Percentiles rank a stretch among this genome's conserved stretches.
Conservation (phyloP, 2,329 filamentous ascomycete genomes). For the Aspergillus vadensis region DNA sequence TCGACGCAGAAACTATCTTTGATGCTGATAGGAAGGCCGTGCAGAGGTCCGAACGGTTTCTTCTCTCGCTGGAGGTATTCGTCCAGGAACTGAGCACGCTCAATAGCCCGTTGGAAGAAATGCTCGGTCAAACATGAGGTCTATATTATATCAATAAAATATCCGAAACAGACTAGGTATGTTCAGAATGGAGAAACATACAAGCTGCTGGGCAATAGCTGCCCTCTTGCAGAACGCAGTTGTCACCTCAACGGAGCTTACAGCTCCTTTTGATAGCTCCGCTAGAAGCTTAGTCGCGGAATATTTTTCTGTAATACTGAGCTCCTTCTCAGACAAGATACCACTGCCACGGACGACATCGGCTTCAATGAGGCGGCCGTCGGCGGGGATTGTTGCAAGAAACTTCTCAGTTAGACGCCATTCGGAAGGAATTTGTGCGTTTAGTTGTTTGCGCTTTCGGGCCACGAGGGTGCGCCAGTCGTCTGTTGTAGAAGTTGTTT, state of each 20-base stretch:
- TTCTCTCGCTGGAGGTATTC: slow-evolving; percentile 43
- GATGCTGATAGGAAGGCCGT: slow-evolving; percentile 62
- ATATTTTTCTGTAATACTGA: slow-evolving; percentile 51
- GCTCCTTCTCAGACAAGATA: slow-evolving; percentile 49
- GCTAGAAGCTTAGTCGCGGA: slow-evolving; percentile 36
- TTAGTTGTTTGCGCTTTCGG: slow-evolving; percentile 29
- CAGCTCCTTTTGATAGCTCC: slow-evolving; percentile 26
- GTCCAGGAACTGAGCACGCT: slow-evolving; percentile 53
- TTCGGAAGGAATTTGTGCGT: slow-evolving; percentile 34
- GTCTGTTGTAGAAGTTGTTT: background rate
- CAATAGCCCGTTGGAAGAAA: slow-evolving; percentile 54
- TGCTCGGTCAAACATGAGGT: slow-evolving; percentile 56
- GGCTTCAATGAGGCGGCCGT: slow-evolving; percentile 15
- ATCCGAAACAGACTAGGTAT: background rate
- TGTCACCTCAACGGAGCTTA: slow-evolving; percentile 46
- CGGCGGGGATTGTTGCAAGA: slow-evolving; percentile 5
- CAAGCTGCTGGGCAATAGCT: slow-evolving; percentile 39
- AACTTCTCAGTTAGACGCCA: slow-evolving; percentile 31
- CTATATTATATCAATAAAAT: background rate
- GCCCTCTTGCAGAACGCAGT: slow-evolving; percentile 49
- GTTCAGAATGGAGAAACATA: background rate
- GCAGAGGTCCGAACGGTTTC: slow-evolving; percentile 58
- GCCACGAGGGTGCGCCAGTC: slow-evolving; percentile 27
- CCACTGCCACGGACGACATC: slow-evolving; percentile 33
- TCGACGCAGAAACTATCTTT: slow-evolving; percentile 52